Base-by-base conservation (phyloP, 306 rosid species). In the Prosopis cineraria region DNA sequence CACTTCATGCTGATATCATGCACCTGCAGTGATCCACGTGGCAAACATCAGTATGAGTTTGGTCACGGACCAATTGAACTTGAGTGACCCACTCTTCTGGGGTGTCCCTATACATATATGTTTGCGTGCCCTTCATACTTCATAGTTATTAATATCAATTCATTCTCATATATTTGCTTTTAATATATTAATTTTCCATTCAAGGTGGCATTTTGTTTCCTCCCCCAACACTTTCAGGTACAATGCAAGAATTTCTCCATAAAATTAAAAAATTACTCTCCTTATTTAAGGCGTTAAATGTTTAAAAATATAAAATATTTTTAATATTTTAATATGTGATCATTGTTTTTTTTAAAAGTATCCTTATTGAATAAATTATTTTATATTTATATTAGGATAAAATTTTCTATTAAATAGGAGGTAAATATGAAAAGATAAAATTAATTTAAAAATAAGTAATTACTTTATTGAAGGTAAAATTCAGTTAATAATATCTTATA, bases 1-100 rank as follows among this genome's bases (percentile, higher is more conserved):
- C 85, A 93, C 96, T 85, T 93, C 97, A 93, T 86, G 97, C 92
- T 90, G 90, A 89, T 69, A 66, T 89, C 96, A 90, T 82, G 80
- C 80, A 81, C 59, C 88, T 74, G 77, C 68, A 59, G 82, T n/a
- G 40, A 63, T 85, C 85, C 88, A 89, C 90, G 91, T 89, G 83
- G 83, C 93, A 82, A 69, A 71, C 75, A 76, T 24, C 79, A 74
- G 68, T 78, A 59, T 81, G 90, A 87, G 96, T 90, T 92, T 85
- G 97, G 92, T 86, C 88, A 55, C 70, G 81, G 86, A 84, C 88
- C 93, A 88, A 84, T 84, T 81, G 47, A 78, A 68, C 39, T 64
- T 34, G 56, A 71, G 58, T 77, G 84, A 78, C 87, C 91, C 85
- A 86, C 82, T 50, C 56, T 78, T 52, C 63, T 80, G 79, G 82